Conservation (phyloP, 768 basidiomycete species). For the Mycena alexandri region DNA sequence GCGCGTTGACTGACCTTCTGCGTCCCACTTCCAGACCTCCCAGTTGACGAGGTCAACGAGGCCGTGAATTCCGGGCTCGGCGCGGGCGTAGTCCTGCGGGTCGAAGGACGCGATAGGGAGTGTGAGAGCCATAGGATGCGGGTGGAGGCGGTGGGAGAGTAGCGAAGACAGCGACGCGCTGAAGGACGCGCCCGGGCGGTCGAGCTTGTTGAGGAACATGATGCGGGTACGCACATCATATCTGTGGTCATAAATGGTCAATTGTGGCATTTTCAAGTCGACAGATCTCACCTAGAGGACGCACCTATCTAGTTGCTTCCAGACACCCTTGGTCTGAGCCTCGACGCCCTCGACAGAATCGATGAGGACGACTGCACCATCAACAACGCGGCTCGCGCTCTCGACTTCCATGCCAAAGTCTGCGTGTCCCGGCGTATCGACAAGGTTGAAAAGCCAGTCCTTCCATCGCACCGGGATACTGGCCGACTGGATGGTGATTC, state of each 20-base stretch:
- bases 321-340: constrained; percentile 90
- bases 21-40: constrained; percentile 84
- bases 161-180: constrained; percentile 78
- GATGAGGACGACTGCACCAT: constrained; percentile 89
- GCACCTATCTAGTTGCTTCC: constrained; percentile 88
- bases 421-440: constrained; percentile 93
- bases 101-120: constrained; percentile 87
- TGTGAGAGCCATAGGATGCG: constrained; percentile 75
- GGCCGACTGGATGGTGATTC: constrained; percentile 93
- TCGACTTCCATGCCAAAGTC: constrained; percentile 99
- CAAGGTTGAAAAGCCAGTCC: constrained; percentile 86
- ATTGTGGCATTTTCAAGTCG: constrained; percentile 16
- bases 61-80: constrained; percentile 88
- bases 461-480: constrained; percentile 92
- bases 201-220: constrained; percentile 89
- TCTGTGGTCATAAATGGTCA: constrained; percentile 51
- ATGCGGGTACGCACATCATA: constrained; percentile 85
- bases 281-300: constrained; percentile 49
- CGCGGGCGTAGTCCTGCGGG: constrained; percentile 71
- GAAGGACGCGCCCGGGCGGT: constrained; percentile 88
- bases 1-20: constrained; percentile 58
- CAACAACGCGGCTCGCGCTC: constrained; percentile 90
- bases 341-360: constrained; percentile 95
- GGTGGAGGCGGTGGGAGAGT: constrained; percentile 80
- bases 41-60: constrained; percentile 87